Evolutionary conservation across 2,329 filamentous ascomycete genomes (phyloP).

Genomic region (Cladosporium sp.): DNA sequence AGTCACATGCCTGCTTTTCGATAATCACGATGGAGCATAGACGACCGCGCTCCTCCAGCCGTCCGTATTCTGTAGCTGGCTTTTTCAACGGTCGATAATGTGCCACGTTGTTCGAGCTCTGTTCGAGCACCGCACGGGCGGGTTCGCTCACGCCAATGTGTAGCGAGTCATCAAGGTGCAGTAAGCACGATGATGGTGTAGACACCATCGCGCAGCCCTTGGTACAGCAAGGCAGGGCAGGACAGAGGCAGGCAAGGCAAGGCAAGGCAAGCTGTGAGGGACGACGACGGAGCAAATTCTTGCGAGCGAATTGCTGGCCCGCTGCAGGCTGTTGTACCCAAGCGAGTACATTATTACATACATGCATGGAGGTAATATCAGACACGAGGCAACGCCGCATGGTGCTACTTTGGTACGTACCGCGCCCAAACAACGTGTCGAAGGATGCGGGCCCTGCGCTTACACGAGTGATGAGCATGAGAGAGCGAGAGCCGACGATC

Average conservation of each 20-base stretch:
- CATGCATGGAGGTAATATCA: slow-evolving; percentile 13
- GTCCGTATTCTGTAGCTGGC: no score
- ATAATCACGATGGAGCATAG: neutral
- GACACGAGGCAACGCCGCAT: slow-evolving; percentile 14
- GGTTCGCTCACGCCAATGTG: slow-evolving; percentile 7
- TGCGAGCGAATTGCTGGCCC: no score
- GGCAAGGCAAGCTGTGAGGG: no score
- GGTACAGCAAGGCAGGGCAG: no score
- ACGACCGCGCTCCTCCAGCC: neutral
- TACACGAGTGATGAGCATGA: no score
- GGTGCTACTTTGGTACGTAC: no score
- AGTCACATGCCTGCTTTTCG: slow-evolving; percentile 2
- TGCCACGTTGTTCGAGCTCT: slow-evolving; percentile 4
- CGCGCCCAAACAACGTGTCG: slow-evolving; percentile 11
- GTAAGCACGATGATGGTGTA: neutral
- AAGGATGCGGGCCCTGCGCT: slow-evolving; percentile 8
- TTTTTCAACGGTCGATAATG: slow-evolving; percentile 2
- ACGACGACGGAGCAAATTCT: no score
- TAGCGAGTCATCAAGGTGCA: slow-evolving; percentile 10
- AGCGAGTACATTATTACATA: no score
- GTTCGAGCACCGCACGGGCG: slow-evolving; percentile 5
- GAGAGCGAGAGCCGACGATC: neutral
- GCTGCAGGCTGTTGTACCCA: neutral
- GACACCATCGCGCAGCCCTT: no score
- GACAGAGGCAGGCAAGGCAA: no score